phyloP scores from a whole-genome alignment of 2,329 filamentous ascomycete species.

The Fusarium aywerte region DNA sequence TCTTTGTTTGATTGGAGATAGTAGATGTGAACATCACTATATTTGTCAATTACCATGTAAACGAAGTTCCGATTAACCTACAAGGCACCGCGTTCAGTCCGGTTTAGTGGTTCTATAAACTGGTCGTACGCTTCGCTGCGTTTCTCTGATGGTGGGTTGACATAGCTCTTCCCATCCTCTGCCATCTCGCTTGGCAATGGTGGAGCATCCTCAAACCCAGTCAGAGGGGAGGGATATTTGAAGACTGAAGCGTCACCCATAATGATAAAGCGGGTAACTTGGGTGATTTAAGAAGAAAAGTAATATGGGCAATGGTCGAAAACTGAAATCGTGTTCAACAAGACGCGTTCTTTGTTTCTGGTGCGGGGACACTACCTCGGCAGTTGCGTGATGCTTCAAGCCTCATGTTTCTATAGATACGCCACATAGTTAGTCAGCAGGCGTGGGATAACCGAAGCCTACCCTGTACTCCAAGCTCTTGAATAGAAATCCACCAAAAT shows the following conservation, averaged over 20 bases:
- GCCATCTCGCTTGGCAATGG: conserved; percentile 67
- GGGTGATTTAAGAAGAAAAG: background rate
- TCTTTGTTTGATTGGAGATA: conserved; percentile 72
- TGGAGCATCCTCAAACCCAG: conserved; percentile 66
- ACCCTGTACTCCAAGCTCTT: background rate
- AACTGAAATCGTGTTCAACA: background rate
- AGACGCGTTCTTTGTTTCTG: background rate
- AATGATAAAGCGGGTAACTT: background rate
- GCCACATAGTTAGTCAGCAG: background rate
- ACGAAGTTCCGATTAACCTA: conserved; percentile 50
- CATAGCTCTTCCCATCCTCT: conserved; percentile 80
- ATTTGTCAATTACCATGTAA: background rate
- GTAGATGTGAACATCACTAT: conserved; percentile 85
- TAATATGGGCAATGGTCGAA: background rate
- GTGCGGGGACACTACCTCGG: background rate
- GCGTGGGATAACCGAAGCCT: background rate
- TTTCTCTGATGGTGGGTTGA: conserved; percentile 70
- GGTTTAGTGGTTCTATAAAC: conserved; percentile 76
- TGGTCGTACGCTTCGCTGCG: conserved; percentile 75
- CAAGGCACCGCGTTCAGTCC: conserved; percentile 77
- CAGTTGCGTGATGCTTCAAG: background rate
- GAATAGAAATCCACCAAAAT: rapidly evolving
- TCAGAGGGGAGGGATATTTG: conserved; percentile 60
- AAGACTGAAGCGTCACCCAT: conserved; percentile 40
- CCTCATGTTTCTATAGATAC: background rate